phyloP scores from a whole-genome alignment of 2,329 filamentous ascomycete species.

The Pochonia chlamydosporia region DNA sequence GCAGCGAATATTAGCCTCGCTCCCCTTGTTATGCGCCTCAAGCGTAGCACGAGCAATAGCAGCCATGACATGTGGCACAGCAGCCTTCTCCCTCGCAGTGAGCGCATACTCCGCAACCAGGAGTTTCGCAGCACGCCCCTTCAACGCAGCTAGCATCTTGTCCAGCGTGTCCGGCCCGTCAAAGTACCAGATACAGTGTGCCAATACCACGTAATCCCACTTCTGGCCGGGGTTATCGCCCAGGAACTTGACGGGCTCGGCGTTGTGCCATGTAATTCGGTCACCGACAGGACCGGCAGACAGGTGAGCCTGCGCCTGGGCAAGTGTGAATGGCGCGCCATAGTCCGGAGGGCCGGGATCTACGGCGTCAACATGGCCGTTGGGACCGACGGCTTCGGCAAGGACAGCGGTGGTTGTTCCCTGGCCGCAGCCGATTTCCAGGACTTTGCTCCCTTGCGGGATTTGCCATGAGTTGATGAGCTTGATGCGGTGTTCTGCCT shows the following conservation, averaged over 20 bases:
- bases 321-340: constrained; percentile 42
- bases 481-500: constrained; percentile 29
- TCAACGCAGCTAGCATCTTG: constrained; percentile 15
- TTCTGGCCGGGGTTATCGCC: constrained; percentile 12
- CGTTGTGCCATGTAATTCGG: constrained; percentile 37
- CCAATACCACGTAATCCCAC: constrained; percentile 42
- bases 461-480: constrained; percentile 31
- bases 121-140: constrained; percentile 13
- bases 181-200: constrained; percentile 52
- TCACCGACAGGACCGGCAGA: constrained; percentile 30
- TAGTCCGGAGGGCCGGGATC: constrained; percentile 48
- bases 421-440: constrained; percentile 57
- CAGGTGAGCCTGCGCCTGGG: constrained; percentile 41
- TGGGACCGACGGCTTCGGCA: constrained; percentile 37
- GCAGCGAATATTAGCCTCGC: constrained; percentile 40
- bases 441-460: constrained; percentile 32
- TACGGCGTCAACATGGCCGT: constrained; percentile 42
- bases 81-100: constrained; percentile 28
- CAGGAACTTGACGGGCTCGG: constrained; percentile 30
- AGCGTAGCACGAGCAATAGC: constrained; percentile 36
- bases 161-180: constrained; percentile 23
- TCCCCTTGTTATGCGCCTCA: constrained; percentile 33
- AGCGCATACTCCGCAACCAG: constrained; percentile 23
- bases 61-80: constrained; percentile 46
- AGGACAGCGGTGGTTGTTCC: constrained; percentile 51